Percentiles rank a stretch among this genome's conserved stretches.
Evolutionary conservation across 352 stramenopile species (phyloP).

Genomic region (Phytophthora vignae): DNA sequence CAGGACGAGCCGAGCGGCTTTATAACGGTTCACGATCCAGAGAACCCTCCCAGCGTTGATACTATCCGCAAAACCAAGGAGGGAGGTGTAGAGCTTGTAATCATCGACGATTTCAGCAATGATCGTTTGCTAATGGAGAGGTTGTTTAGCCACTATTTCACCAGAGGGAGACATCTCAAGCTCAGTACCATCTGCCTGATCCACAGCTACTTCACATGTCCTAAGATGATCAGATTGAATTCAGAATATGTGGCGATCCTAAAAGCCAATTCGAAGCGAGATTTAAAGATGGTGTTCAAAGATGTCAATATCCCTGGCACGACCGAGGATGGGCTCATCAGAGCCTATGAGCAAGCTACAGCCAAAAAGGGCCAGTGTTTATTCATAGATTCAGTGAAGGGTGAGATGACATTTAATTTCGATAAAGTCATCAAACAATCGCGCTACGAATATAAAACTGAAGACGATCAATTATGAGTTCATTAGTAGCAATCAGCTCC

Average conservation of each 20-base stretch:
- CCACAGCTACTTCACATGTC: no score
- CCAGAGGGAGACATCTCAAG: background rate
- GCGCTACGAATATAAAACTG: background rate
- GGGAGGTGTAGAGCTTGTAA: conserved; percentile 13
- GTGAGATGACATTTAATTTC: conserved; percentile 5
- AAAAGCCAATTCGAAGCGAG: no score
- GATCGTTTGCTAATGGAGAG: background rate
- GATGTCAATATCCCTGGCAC: no score
- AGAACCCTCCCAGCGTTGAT: no score
- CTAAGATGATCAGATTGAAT: no score
- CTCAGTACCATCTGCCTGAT: background rate
- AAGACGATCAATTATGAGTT: background rate
- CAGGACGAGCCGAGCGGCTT: no score
- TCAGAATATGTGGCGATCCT: no score
- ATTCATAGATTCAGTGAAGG: conserved; percentile 1
- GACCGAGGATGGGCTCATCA: no score
- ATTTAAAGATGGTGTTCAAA: no score
- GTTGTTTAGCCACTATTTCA: background rate
- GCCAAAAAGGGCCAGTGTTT: conserved; percentile 1
- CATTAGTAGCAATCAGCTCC: background rate
- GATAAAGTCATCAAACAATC: background rate
- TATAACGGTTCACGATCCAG: no score
- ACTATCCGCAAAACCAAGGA: no score
- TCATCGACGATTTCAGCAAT: conserved; percentile 25
- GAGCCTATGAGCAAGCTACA: no score